Evolutionary conservation across 192 early-diverging fungal genomes (phyloP), one percentile per base, ranked within the genome.

Genomic region (Backusella luteola): DNA sequence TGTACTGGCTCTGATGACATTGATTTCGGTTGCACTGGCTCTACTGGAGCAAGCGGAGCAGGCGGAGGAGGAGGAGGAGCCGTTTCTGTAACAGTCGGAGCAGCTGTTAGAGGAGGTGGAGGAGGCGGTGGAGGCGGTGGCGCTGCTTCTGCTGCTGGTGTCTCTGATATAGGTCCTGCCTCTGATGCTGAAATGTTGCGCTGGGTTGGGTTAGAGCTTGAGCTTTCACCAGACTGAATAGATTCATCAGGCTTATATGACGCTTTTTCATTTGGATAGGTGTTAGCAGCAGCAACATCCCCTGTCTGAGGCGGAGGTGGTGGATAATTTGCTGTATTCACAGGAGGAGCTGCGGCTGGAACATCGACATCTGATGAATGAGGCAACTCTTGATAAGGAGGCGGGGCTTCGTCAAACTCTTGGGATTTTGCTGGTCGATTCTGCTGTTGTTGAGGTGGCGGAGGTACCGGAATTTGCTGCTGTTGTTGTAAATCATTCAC

Each of bases 381-480:
- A 34, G 19, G 15, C 0, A 49, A 15, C 6, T 19, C 15, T 42
- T 42, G 71, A 34, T 67, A 53, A 52, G 66, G 66, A 23, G 66
- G 66, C 8, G 68, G 74, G 38, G 74, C 68, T 6, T 59, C 52
- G 26, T 67, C 38, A 39, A 74, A 72, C 4, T 39, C 44, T 46
- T 56, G 34, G 9, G 59, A 23, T 6, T 53, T 56, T 34, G 53
- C n/a, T 44, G 73, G 73, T 9, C 63, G 38, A 34, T 78, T 79
- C 6, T 63, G 56, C 4, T 63, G 56, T 12, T 63, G 56, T 4
- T 26, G 23, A 59, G 53, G 53, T 26, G n/a, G 53, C 0, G 53
- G 53, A 8, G n/a, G 53, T 3, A 26, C 8, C 53, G n/a, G 53
- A 23, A 52, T 0, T 34, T 21, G 29, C 17, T 26, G 17, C 73